Evolutionary conservation across 2,329 filamentous ascomycete species (phyloP), one percentile per base, ranked within the genome.

Genomic region (Fusarium incarnatum): DNA sequence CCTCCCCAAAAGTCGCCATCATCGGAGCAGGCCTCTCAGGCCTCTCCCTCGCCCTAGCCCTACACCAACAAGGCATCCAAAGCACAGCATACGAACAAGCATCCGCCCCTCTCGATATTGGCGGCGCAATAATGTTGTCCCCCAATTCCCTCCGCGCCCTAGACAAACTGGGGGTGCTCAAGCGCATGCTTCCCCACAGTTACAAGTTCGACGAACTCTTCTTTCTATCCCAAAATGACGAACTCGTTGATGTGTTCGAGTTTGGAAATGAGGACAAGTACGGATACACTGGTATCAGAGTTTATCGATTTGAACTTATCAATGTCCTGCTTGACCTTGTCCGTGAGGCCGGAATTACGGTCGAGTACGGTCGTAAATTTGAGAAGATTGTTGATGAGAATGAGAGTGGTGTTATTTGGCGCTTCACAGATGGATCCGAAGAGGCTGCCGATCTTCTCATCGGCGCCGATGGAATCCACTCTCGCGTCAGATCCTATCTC

Each of bases 401-500:
- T 0, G 76, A 79, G 0, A 59, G 80, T 0, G 73, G 74, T 0
- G 84, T 88, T 0, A 80, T 77, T 1, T 85, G 84, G 68, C 79
- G 79, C 15, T 86, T 89, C 58, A 76, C 76, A 1, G 83, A 87
- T 56, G 86, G 84, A 2, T 79, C 79, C 0, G 78, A 73, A 0
- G 78, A 70, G 2, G 75, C 70, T 0, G 83, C 85, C 0, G 69
- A 77, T 4, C 72, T 87, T 15, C 81, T 90, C 0, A 79, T 89
- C 18, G 88, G 87, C 0, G 85, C 86, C 0, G 88, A 90, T 61
- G 88, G 88, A 2, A 89, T 90, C 52, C 86, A 89, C 72, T 89
- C 87, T 1, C 80, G 78, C 1, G 85, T 89, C 1, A 82, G 87
- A 5, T 80, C 78, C 6, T 83, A 87, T 44, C 77, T 90, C 0